A percentile compares a stretch with the other conserved stretches of the same genome.
phyloP scores from a whole-genome alignment of 129 eudicot genomes.

The Flaveria robusta region DNA sequence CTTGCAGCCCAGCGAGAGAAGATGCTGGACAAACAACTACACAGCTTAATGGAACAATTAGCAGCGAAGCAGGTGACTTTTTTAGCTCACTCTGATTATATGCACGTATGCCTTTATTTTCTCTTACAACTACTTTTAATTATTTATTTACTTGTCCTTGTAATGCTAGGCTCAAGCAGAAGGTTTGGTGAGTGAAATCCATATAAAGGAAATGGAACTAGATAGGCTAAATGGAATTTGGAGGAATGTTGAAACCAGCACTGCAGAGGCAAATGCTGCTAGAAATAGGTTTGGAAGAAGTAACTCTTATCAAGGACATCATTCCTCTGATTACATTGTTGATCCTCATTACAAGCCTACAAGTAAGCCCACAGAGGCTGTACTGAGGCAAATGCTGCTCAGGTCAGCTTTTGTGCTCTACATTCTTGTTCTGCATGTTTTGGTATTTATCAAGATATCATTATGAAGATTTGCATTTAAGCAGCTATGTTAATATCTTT shows the following conservation, averaged over 20 bases:
- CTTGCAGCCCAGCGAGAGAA: constrained; percentile 89
- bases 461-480: constrained; percentile 38
- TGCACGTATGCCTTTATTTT: not conserved
- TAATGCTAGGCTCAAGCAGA: constrained; percentile 81
- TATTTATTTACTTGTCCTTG: not conserved
- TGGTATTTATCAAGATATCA: constrained; percentile 77
- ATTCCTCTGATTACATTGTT: constrained; percentile 53
- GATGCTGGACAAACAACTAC: constrained; percentile 83
- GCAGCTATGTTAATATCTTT: constrained; percentile 28
- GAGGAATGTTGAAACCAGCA: constrained; percentile 58
- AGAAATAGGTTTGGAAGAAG: constrained; percentile 65
- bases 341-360: constrained; percentile 60
- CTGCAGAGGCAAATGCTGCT: constrained; percentile 52
- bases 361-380: constrained; percentile 57
- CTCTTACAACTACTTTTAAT: not conserved
- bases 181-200: constrained; percentile 73
- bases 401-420: constrained; percentile 95
- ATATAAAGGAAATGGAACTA: constrained; percentile 77
- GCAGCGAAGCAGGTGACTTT: constrained; percentile 77
- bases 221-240: constrained; percentile 67
- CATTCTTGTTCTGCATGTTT: constrained; percentile 67
- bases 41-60: constrained; percentile 83
- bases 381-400: constrained; percentile 77
- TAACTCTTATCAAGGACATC: constrained; percentile 44
- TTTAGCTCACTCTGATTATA: constrained; percentile 1